Conservation (phyloP, 2,329 filamentous ascomycete genomes). For the Talaromyces sp. region DNA sequence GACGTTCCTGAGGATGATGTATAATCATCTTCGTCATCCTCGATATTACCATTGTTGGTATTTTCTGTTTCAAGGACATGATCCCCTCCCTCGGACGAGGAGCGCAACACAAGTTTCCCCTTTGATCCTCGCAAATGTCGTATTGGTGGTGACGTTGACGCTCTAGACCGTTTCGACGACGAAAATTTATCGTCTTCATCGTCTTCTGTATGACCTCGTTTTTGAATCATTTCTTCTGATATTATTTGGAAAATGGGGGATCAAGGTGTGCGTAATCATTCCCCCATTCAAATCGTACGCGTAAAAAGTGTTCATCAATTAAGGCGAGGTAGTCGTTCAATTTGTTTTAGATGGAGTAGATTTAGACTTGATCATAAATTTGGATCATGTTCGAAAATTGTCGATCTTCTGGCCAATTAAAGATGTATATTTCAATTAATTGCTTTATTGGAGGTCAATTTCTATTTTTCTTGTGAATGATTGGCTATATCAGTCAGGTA, state of each 20-base stretch:
- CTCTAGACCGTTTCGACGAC: neutral
- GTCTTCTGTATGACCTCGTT: neutral
- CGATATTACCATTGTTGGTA: neutral
- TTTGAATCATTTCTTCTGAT: neutral
- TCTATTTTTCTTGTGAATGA: neutral
- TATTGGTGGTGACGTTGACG: neutral
- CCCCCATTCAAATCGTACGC: neutral
- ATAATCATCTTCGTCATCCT: constrained; percentile 16
- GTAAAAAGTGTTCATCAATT: neutral
- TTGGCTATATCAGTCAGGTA: neutral
- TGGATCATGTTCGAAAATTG: neutral
- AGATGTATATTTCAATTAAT: neutral
- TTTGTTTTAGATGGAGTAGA: neutral
- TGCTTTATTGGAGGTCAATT: neutral
- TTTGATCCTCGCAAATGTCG: neutral
- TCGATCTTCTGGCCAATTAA: neutral
- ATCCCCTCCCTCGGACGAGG: neutral
- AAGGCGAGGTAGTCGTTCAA: neutral
- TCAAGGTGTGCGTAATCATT: neutral
- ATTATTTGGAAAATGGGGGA: too few relatives aligned
- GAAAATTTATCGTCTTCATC: neutral
- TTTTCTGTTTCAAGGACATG: neutral
- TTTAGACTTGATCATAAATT: neutral
- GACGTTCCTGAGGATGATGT: constrained; percentile 21
- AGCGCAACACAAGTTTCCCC: too few relatives aligned